Conservation (phyloP, 176 grass and related monocot genomes). For the Sorghum bicolor region DNA sequence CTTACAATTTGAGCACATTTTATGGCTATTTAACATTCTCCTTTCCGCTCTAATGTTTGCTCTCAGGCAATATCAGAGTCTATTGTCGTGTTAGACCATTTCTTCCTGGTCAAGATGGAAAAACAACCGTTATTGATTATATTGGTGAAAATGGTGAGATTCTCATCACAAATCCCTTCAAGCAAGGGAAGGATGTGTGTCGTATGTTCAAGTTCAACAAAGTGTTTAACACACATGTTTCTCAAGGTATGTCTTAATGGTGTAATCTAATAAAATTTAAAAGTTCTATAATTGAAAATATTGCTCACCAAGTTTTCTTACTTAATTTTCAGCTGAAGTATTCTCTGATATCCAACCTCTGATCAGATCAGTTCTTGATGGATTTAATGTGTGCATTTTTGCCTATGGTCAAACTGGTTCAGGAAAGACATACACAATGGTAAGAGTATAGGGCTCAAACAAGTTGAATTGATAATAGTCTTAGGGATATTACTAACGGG, state of each 20-base stretch:
- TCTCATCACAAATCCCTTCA: conserved; percentile 79
- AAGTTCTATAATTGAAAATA: background rate
- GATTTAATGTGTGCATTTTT: conserved; percentile 99
- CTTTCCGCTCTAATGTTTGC: conserved; percentile 23
- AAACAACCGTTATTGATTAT: conserved; percentile 75
- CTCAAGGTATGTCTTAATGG: conserved; percentile 75
- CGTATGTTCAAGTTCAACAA: conserved; percentile 99
- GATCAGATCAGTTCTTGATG: conserved; percentile 96
- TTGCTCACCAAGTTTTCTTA: conserved; percentile 15
- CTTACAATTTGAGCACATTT: background rate
- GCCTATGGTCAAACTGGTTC: conserved; percentile 98
- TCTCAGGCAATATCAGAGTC: conserved; percentile 91
- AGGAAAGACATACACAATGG: conserved; percentile 99
- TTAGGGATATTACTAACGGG: conserved; percentile 13
- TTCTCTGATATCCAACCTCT: conserved; percentile 92
- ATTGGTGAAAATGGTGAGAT: conserved; percentile 94
- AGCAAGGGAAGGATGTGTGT: conserved; percentile 87
- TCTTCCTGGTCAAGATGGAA: conserved; percentile 82
- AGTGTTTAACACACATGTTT: conserved; percentile 57
- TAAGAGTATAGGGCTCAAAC: conserved; percentile 19
- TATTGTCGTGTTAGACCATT: conserved; percentile 96
- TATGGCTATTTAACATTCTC: conserved; percentile 1
- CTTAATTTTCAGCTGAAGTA: conserved; percentile 63
- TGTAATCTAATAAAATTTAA: background rate
- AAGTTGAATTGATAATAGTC: conserved; percentile 1